Conservation (phyloP, 768 basidiomycete genomes). For the Neoboletus subvelutipes region DNA sequence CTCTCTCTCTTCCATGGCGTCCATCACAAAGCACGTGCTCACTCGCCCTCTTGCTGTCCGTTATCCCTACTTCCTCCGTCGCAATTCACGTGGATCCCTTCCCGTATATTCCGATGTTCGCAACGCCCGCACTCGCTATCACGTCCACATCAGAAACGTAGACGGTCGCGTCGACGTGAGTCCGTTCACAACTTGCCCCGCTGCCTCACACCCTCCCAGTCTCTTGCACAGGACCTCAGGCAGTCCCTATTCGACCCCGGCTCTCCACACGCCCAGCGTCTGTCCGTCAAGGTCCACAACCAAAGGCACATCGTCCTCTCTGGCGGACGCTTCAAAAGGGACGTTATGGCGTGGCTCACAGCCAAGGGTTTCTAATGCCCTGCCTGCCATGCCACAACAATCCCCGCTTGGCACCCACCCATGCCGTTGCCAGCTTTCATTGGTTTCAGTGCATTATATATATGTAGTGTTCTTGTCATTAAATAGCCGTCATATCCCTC, state of each 20-base stretch:
- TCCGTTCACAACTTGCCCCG: conserved; percentile 2
- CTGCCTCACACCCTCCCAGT: conserved; percentile 36
- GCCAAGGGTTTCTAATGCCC: conserved; percentile 56
- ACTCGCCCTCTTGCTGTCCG: not conserved
- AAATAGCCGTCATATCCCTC: conserved; percentile 13
- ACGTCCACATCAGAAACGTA: conserved; percentile 64
- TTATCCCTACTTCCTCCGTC: conserved; percentile 55
- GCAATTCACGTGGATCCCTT: conserved; percentile 64
- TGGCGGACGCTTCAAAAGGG: conserved; percentile 62
- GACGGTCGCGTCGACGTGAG: conserved; percentile 61
- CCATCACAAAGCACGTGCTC: conserved; percentile 20
- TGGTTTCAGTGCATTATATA: conserved; percentile 9
- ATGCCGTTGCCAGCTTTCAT: conserved; percentile 8
- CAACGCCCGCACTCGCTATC: conserved; percentile 56
- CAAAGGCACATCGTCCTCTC: conserved; percentile 56
- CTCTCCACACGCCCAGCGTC: conserved; percentile 46
- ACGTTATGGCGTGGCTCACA: conserved; percentile 62
- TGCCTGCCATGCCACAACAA: not conserved
- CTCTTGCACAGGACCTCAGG: conserved; percentile 56
- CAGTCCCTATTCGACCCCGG: conserved; percentile 48
- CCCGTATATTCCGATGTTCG: conserved; percentile 77
- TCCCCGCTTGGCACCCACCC: conserved; percentile 10
- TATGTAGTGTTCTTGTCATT: conserved; percentile 13
- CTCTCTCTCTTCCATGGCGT: conserved; percentile 11
- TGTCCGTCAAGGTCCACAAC: conserved; percentile 48